Evolutionary conservation across 2,329 filamentous ascomycete species (phyloP), one percentile per base, ranked within the genome.

Genomic region (Xenoacremonium recifei): DNA sequence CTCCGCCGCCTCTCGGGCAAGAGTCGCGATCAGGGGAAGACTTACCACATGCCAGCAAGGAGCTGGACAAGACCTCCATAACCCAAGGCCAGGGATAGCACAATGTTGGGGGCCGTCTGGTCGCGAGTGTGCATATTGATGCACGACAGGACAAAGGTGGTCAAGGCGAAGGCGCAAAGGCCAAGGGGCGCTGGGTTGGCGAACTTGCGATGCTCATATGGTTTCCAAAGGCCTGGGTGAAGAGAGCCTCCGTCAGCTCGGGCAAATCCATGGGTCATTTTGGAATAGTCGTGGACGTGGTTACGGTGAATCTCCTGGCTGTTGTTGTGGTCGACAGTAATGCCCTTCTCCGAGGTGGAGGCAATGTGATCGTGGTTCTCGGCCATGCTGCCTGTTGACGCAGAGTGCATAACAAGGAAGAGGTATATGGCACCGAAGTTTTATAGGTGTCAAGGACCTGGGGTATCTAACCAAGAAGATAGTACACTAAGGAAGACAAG

Each of bases 21-120:
- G 33, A 34, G 15, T 5, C 3, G 25, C 30, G 3, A 39, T n/a
- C n/a, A n/a, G n/a, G 4, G 25, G 23, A 21, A 13, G 40, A 74
- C 79, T 65, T 76, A 89, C 88, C 88, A 93, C 88, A 92, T 93
- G 71, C 88, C 88, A 51, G 87, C 85, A 17, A 89, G 71, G 37
- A 92, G 73, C 71, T 93, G 88, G 31, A 91, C 80, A 13, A 59
- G 43, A 56, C 87, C 87, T 57, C 87, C 87, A 62, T 91, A 91
- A 18, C 77, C 87, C 54, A 85, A 84, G 5, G 86, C 85, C 13
- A 85, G 68, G 11, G 80, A 78, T 9, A 90, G 73, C 33, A 85
- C 81, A 41, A 92, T 77, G 60, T 82, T 85, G 35, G 85, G 82
- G 3, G 61, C 63, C 2, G 66, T 65, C 41, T 90, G 71, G 43